Percentiles rank a stretch among this genome's conserved stretches.
Conservation (phyloP, 2,329 filamentous ascomycete genomes). For the Talaromyces sp. region DNA sequence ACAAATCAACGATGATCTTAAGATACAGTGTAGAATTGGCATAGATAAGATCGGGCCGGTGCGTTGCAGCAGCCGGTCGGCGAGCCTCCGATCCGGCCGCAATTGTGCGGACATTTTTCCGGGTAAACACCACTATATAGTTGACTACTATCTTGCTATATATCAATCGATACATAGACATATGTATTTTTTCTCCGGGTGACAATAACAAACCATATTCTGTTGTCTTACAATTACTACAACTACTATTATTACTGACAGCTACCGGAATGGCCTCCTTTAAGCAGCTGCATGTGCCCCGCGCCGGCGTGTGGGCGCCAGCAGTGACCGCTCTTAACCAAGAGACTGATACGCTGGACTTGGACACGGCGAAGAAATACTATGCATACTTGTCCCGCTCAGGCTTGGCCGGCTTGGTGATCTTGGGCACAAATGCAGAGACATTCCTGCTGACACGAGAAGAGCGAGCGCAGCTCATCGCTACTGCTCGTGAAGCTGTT, state of each 20-base stretch:
- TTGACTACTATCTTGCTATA: not conserved
- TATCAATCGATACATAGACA: too few species aligned
- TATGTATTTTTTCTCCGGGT: not conserved
- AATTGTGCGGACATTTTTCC: not conserved
- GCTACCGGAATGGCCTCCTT: not conserved
- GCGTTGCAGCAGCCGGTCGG: not conserved
- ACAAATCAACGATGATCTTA: not conserved
- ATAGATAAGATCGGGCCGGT: not conserved
- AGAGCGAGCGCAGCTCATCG: conserved; percentile 53
- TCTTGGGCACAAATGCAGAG: conserved; percentile 53
- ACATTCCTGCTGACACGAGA: conserved; percentile 55
- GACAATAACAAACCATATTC: not conserved
- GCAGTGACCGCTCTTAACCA: conserved; percentile 53
- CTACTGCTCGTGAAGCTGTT: conserved; percentile 50
- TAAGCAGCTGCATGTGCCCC: conserved; percentile 19
- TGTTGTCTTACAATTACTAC: not conserved
- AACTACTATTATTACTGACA: not conserved
- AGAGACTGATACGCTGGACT: conserved; percentile 44
- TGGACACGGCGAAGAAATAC: conserved; percentile 46
- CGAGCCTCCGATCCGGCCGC: not conserved
- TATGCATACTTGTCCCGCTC: conserved; percentile 47
- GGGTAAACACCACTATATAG: not conserved
- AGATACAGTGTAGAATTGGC: not conserved
- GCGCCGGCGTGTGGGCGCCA: conserved; percentile 46
- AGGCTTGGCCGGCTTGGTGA: conserved; percentile 48